These are phyloP conservation scores for Lepiota venenata DNA, from an alignment of 768 basidiomycete genomes.

Conservation along the genomic window DNA sequence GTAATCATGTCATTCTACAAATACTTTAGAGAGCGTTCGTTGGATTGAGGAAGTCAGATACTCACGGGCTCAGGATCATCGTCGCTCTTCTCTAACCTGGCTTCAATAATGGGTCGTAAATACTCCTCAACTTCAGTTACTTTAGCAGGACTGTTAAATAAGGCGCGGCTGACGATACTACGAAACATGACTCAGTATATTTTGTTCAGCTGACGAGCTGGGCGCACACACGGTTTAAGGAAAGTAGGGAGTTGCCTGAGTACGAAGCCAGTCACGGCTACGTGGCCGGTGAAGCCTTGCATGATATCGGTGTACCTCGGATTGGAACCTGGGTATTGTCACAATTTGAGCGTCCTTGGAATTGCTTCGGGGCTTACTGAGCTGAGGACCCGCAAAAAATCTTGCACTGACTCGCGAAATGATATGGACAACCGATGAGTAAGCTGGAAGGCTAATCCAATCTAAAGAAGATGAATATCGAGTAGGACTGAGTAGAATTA, in stretches of 20 bases:
- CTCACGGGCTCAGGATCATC: slow-evolving; percentile 26
- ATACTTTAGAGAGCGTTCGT: not conserved
- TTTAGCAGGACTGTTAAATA: not conserved
- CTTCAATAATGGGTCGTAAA: slow-evolving; percentile 7
- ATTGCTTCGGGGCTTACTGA: slow-evolving; percentile 12
- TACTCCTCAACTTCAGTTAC: slow-evolving; percentile 7
- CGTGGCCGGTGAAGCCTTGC: slow-evolving; percentile 30
- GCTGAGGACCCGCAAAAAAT: not conserved
- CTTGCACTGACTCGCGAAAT: not conserved
- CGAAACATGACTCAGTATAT: not conserved
- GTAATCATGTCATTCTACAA: slow-evolving; percentile 33
- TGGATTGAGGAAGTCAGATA: not conserved
- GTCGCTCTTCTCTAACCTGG: slow-evolving; percentile 2
- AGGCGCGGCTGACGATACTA: slow-evolving; percentile 4
- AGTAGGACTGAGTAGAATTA: too few species aligned
- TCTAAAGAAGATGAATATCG: not conserved
- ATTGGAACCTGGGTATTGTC: slow-evolving; percentile 32
- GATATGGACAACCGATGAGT: not conserved
- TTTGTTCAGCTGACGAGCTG: not conserved
- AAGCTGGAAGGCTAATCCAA: not conserved
- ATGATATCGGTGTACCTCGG: slow-evolving; percentile 36
- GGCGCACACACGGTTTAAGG: slow-evolving; percentile 39
- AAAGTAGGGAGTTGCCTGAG: slow-evolving; percentile 37
- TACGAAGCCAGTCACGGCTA: slow-evolving; percentile 26
- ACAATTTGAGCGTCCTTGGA: not conserved